Evolutionary conservation across 164 flowering plant genomes (phyloP).

Genomic region (Liquidambar formosana): DNA sequence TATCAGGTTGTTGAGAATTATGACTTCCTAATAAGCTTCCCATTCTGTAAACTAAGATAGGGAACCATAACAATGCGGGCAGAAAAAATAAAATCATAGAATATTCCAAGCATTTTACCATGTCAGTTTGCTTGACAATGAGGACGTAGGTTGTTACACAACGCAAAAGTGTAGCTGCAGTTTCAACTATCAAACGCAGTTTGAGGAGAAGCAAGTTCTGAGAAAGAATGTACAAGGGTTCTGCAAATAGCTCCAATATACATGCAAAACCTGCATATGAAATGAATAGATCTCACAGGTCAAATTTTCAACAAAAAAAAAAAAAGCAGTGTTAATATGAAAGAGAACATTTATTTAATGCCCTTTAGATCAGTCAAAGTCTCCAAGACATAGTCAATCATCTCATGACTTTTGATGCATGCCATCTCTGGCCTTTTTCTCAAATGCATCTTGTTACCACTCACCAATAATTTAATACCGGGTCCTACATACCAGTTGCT

Average conservation of each 20-base stretch:
- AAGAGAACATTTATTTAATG: neutral
- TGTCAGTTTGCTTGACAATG: slow-evolving; percentile 43
- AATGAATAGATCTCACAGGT: neutral
- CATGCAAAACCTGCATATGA: slow-evolving; percentile 79
- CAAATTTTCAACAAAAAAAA: neutral
- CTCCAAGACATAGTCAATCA: too few relatives aligned
- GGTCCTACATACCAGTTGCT: too few relatives aligned
- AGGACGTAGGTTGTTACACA: slow-evolving; percentile 72
- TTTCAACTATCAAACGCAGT: slow-evolving; percentile 77
- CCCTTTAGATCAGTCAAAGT: neutral
- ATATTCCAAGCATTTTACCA: slow-evolving; percentile 48
- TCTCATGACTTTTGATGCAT: neutral
- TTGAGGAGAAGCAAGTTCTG: slow-evolving; percentile 77
- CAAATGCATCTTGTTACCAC: neutral
- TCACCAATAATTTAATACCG: too few relatives aligned
- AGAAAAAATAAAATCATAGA: neutral
- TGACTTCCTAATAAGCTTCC: too few relatives aligned
- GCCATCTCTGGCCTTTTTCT: neutral
- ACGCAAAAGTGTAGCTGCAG: slow-evolving; percentile 71
- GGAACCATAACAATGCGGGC: neutral
- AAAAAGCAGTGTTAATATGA: neutral
- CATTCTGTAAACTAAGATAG: neutral
- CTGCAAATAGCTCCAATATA: slow-evolving; percentile 83
- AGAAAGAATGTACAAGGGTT: slow-evolving; percentile 89
- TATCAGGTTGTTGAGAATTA: too few relatives aligned